Percentiles rank a stretch among this genome's conserved stretches.
Evolutionary conservation across 139 green algal species (phyloP).

Genomic region (Gonium pectorale): DNA sequence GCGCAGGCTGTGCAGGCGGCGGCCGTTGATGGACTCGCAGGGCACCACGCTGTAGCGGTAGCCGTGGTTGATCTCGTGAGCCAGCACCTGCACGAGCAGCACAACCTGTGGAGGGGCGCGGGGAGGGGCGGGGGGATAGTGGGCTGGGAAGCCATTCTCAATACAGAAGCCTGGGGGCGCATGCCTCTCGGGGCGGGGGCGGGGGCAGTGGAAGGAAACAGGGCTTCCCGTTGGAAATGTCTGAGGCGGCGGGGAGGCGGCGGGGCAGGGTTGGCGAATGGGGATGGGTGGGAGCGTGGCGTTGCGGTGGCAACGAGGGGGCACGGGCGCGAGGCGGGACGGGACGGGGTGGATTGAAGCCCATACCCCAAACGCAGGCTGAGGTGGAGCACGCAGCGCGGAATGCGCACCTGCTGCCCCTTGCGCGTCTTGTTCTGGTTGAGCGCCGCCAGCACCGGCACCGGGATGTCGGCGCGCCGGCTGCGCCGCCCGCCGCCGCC

Average conservation of each 20-base stretch:
- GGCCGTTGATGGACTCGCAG: conserved; percentile 62
- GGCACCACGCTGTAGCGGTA: conserved; percentile 73
- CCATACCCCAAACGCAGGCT: no score
- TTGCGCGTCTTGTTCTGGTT: conserved; percentile 58
- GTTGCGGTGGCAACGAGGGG: no score
- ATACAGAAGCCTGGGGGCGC: no score
- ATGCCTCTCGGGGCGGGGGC: no score
- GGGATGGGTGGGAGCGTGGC: no score
- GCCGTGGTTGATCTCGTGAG: conserved; percentile 80
- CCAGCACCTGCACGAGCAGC: conserved; percentile 78
- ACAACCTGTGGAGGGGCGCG: conserved; percentile 58
- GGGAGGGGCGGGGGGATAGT: background rate
- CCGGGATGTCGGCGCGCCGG: conserved; percentile 47
- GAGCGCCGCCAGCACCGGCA: conserved; percentile 58
- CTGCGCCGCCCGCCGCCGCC: conserved; percentile 39
- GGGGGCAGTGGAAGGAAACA: no score
- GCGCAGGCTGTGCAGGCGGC: conserved; percentile 52
- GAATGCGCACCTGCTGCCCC: conserved; percentile 62
- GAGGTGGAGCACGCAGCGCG: no score
- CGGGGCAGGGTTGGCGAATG: no score
- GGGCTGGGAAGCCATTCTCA: background rate
- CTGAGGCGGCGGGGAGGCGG: no score
- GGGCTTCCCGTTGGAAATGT: no score
- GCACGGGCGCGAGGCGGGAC: no score
- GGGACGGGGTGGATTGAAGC: no score